phyloP scores from a whole-genome alignment of 305 asterid genomes.

The Rubia peregrina region DNA sequence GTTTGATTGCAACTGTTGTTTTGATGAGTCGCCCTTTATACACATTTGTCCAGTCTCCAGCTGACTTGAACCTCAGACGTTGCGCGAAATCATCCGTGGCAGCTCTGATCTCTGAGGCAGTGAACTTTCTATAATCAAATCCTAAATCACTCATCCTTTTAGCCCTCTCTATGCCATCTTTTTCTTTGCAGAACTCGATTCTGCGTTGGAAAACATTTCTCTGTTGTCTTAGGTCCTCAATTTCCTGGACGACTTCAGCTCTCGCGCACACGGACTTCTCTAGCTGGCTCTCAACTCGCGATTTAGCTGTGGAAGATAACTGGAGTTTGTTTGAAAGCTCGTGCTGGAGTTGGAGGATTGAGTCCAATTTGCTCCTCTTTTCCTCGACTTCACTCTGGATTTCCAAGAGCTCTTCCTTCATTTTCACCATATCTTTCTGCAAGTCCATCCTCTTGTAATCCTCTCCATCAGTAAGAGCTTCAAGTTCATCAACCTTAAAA shows the following conservation, averaged over 20 bases:
- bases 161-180: constrained; percentile 42
- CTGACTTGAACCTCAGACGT: constrained; percentile 42
- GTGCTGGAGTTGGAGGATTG: constrained; percentile 39
- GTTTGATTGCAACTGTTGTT: constrained; percentile 45
- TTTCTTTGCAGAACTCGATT: constrained; percentile 58
- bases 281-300: constrained; percentile 36
- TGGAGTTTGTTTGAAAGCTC: constrained; percentile 53
- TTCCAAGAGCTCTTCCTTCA: constrained; percentile 36
- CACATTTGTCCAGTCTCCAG: constrained; percentile 31
- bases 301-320: constrained; percentile 39
- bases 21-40: constrained; percentile 44
- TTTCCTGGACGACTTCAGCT: constrained; percentile 41
- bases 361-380: constrained; percentile 37
- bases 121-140: constrained; percentile 40
- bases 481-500: constrained; percentile 47
- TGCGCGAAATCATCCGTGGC: constrained; percentile 52
- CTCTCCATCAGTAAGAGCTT: constrained; percentile 31
- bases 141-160: constrained; percentile 22
- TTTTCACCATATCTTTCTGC: constrained; percentile 31
- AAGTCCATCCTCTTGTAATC: constrained; percentile 27
- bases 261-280: constrained; percentile 38
- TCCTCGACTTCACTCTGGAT: constrained; percentile 41
- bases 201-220: constrained; percentile 47
- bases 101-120: constrained; percentile 48
- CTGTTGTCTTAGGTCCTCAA: constrained; percentile 45